Base-by-base conservation (phyloP, 2,329 filamentous ascomycete species). In the Dryadomyces quercus-mongolicae region DNA sequence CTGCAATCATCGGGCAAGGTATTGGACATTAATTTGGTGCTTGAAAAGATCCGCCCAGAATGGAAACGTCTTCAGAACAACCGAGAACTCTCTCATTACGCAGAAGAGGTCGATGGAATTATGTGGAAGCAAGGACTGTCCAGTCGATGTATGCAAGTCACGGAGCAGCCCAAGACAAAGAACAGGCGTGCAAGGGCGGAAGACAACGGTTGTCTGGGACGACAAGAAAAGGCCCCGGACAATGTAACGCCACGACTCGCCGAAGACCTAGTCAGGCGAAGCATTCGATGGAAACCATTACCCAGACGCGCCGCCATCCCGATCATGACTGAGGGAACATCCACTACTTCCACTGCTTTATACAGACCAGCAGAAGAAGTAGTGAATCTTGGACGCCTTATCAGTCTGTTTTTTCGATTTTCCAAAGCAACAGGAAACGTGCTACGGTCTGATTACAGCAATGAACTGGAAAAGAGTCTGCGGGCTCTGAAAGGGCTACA, bases 61-160 rank as follows among this genome's bases (percentile, higher is more conserved):
- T 82, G 77, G 77, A 56, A 63, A 3, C 69, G 72, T 0, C 59
- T 78, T 0, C 71, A 67, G 21, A 65, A 70, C 6, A 82, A 81
- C 47, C 56, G 68, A 12, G 66, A 75, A 36, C 66, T 81, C 0
- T 70, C 66, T 0, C 42, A 61, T 0, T 73, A 80, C 58, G 55
- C 80, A 1, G 54, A 65, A 10, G 46, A 67, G 25, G 69, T 76
- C 0, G 75, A 81, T 52, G 6, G 48, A 0, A 58, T 75, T 9
- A 56, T 78, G 22, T 8, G 2, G 21, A 1, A 48, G 22, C 21
- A 16, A 7, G 20, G 45, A 9, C 13, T 21, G 8, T n/a, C n/a
- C 13, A 2, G 20, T 34, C 44, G 2, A 22, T 10, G 4, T 31
- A 7, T 10, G 12, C 3, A 22, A 15, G 7, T n/a, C 10, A 12